Evolutionary conservation across 768 basidiomycete species (phyloP).

Genomic region (Hericium alpestre): DNA sequence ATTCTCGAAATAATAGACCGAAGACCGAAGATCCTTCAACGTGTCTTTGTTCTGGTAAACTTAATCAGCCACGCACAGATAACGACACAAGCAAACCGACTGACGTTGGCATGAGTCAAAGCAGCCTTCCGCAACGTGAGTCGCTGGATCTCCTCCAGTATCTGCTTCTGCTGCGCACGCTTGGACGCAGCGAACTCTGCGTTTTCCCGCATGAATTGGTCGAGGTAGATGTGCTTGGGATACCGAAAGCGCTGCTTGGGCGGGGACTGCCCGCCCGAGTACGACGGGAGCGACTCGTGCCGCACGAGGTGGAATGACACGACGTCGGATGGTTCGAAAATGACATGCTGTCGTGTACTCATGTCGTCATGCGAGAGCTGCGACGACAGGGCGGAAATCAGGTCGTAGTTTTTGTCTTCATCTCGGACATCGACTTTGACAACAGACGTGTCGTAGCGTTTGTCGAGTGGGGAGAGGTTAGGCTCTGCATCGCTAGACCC

Average conservation of each 20-base stretch:
- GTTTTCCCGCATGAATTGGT: constrained; percentile 59
- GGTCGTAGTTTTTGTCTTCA: constrained; percentile 40
- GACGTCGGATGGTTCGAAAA: constrained; percentile 52
- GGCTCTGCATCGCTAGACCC: constrained; percentile 33
- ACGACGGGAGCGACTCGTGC: constrained; percentile 14
- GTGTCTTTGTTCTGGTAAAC: constrained; percentile 46
- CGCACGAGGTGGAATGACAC: constrained; percentile 45
- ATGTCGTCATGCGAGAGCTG: constrained; percentile 15
- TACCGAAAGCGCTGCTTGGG: constrained; percentile 34
- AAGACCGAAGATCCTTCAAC: constrained; percentile 46
- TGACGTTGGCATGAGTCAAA: constrained; percentile 47
- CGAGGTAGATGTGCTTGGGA: constrained; percentile 59
- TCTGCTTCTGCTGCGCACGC: constrained; percentile 24
- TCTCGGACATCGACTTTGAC: constrained; percentile 43
- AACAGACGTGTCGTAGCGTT: constrained; percentile 28
- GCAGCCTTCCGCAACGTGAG: constrained; percentile 35
- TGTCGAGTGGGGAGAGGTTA: constrained; percentile 15
- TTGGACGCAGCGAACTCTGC: constrained; percentile 30
- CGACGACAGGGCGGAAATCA: constrained; percentile 34
- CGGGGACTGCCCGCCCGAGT: constrained; percentile 8
- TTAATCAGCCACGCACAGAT: neutral
- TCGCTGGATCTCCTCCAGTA: constrained; percentile 37
- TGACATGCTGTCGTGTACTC: constrained; percentile 39
- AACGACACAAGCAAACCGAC: constrained; percentile 14
- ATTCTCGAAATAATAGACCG: constrained; percentile 63